These are phyloP conservation scores for Rhodomyrtus psidioides DNA, from an alignment of 441 rosid genomes.

Conservation along the genomic window DNA sequence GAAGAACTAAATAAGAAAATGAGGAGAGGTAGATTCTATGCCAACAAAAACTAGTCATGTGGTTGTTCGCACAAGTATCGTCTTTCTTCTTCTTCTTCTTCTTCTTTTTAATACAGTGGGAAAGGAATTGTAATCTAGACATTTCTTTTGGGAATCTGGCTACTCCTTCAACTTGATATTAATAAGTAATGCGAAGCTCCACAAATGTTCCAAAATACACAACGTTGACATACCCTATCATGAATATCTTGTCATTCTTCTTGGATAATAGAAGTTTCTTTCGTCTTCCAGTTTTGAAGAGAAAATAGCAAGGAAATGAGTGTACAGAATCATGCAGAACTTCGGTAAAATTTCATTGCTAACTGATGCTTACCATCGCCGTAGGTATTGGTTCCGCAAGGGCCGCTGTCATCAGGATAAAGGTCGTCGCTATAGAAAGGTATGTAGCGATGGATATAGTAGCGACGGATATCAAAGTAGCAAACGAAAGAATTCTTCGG, in stretches of 20 bases:
- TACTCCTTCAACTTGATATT: background rate
- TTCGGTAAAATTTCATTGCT: background rate
- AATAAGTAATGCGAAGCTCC: too few species aligned
- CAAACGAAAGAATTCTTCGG: too few species aligned
- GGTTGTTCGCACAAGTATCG: background rate
- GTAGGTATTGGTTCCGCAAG: background rate
- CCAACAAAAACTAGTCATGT: background rate
- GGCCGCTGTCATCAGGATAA: too few species aligned
- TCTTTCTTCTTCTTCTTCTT: rapidly evolving
- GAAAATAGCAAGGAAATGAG: background rate
- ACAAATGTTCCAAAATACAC: background rate
- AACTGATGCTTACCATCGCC: rapidly evolving
- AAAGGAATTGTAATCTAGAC: background rate
- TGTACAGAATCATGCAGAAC: background rate
- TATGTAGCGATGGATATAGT: too few species aligned
- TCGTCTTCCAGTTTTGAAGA: background rate
- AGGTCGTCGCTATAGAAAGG: too few species aligned
- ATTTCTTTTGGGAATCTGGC: too few species aligned
- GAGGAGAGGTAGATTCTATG: background rate
- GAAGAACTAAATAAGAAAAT: background rate
- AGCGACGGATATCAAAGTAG: rapidly evolving
- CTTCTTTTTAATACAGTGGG: background rate
- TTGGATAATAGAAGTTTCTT: too few species aligned
- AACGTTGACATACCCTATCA: background rate
- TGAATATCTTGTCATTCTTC: background rate